A percentile compares a stretch with the other conserved stretches of the same genome.
phyloP scores from a whole-genome alignment of 345 rosid genomes.

The Pelargonium nanum region DNA sequence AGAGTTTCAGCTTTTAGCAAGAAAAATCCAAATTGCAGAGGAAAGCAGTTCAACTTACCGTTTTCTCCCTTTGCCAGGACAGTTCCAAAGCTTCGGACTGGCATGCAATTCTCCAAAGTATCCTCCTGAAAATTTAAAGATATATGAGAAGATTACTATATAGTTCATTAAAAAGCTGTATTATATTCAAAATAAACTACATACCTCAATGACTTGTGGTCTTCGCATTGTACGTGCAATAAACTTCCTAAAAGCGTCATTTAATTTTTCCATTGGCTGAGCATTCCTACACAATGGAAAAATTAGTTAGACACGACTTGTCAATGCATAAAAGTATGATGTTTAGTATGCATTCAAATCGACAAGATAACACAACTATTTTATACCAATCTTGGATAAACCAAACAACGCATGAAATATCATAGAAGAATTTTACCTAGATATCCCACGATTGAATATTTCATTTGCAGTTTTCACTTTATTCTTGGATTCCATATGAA shows the following conservation, averaged over 20 bases:
- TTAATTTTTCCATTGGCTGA: slow-evolving; percentile 63
- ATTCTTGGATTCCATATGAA: slow-evolving; percentile 63
- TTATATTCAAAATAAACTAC: slow-evolving; percentile 3
- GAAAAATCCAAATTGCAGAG: slow-evolving; percentile 1
- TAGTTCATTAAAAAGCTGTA: slow-evolving; percentile 3
- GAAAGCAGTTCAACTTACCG: slow-evolving; percentile 30
- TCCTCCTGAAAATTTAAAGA: slow-evolving; percentile 29
- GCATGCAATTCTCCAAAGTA: slow-evolving; percentile 34
- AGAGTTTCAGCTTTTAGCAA: slow-evolving; percentile 9
- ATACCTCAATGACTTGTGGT: slow-evolving; percentile 40
- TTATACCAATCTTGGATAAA: background rate
- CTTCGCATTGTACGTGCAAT: slow-evolving; percentile 57
- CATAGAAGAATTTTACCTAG: slow-evolving; percentile 33
- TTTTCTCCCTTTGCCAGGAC: slow-evolving; percentile 47
- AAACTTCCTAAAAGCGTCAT: slow-evolving; percentile 65
- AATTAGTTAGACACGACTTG: background rate
- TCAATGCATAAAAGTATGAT: background rate
- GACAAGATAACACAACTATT: no score
- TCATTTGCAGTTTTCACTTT: slow-evolving; percentile 76
- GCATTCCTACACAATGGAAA: slow-evolving; percentile 38
- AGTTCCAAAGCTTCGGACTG: slow-evolving; percentile 75
- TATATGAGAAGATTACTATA: background rate
- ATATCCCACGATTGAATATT: slow-evolving; percentile 55
- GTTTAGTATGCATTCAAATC: no score
- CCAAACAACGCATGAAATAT: background rate